Conservation (phyloP, 139 green algal species). For the Chlorella sp. region DNA sequence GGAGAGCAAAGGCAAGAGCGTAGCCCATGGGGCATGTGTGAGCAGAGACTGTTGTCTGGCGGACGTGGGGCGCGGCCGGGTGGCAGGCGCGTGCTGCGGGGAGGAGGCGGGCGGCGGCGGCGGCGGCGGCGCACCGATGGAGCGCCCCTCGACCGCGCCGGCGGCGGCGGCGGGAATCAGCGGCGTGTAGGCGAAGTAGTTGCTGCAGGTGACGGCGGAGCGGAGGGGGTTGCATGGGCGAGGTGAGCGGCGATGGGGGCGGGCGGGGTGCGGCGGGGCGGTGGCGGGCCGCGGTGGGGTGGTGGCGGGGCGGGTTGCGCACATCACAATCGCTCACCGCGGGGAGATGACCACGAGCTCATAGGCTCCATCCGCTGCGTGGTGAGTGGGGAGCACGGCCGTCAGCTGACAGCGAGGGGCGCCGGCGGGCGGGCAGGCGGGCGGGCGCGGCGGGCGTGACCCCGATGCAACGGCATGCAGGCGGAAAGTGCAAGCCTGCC, state of each 20-base stretch:
- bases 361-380: neutral
- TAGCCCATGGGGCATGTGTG: constrained; percentile 5
- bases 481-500: neutral
- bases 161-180: constrained; percentile 47
- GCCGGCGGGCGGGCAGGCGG: too few relatives aligned
- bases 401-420: neutral
- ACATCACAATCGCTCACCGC: too few relatives aligned
- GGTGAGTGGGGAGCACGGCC: neutral
- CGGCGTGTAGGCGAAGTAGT: constrained; percentile 51
- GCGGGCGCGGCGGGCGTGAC: too few relatives aligned
- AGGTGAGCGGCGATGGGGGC: too few relatives aligned
- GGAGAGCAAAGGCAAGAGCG: too few relatives aligned
- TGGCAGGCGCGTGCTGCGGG: neutral
- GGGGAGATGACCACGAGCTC: constrained; percentile 20
- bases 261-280: too few relatives aligned
- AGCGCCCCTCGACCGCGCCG: constrained; percentile 22
- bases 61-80: neutral
- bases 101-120: neutral
- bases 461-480: too few relatives aligned
- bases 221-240: too few relatives aligned
- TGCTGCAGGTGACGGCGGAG: constrained; percentile 29
- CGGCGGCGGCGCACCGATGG: neutral
- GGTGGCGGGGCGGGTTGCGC: too few relatives aligned
- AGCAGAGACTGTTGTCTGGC: neutral
- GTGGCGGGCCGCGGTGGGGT: too few relatives aligned